Evolutionary conservation across 805 yeast species (phyloP), one percentile per base, ranked within the genome.

Genomic region (Metschnikowia chrysomelidarum): DNA sequence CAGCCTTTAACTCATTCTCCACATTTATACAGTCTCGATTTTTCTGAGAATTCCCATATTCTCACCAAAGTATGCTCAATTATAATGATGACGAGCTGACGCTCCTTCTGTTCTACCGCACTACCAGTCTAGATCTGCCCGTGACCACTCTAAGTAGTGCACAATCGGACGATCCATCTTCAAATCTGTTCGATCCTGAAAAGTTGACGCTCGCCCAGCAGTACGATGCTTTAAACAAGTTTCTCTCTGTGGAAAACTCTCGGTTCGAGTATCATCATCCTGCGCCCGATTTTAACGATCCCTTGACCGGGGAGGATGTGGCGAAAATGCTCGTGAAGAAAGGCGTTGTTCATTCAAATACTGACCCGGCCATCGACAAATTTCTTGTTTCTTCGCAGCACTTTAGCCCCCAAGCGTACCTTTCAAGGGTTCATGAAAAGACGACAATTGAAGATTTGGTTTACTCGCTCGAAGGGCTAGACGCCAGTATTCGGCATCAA

Each of bases 401-500:
- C 19, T 67, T 67, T 51, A 56, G 57, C 33, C 51, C 68, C 14
- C 58, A 54, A 33, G 58, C 60, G 39, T 67, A 55, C 40, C 54
- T 67, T 25, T 55, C 68, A 6, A 52, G 57, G 1, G 52, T 67
- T 9, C 72, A 67, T 43, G 45, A 50, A 24, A 65, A 66, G 21
- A 58, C 70, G 1, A 50, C 67, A 1, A 60, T 67, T 9, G 62
- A 64, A 19, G 57, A 61, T 12, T 56, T 67, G 45, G 44, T 51
- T 6, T 30, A 41, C 5, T 55, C 59, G 6, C 50, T 67, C 23
- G 36, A 38, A n/a, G 55, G 45, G n/a, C 51, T 67, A 18, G 67
- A 66, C 38, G 36, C 46, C 13, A 60, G 50, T 24, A 67, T 67
- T 22, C 53, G 58, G 17, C 50, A 56, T 33, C 68, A 67, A 41